phyloP scores from a whole-genome alignment of 208 protist genomes.

The Leishmania guyanensis region DNA sequence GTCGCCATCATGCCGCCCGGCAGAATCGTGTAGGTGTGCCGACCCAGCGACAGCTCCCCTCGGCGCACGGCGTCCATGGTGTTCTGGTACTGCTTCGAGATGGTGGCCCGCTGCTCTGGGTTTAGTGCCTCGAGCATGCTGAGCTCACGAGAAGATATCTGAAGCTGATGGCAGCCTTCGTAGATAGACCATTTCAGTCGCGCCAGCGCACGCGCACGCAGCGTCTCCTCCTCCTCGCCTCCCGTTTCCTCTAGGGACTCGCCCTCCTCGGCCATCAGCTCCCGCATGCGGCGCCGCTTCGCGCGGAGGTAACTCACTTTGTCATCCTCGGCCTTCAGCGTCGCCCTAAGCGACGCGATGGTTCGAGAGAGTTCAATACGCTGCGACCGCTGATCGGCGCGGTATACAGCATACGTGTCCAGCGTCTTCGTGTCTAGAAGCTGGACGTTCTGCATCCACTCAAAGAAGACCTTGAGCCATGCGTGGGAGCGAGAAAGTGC shows the following conservation, averaged over 20 bases:
- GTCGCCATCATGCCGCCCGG: conserved; percentile 72
- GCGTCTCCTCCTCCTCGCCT: conserved; percentile 83
- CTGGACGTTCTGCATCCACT: conserved; percentile 72
- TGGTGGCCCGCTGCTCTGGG: conserved; percentile 57
- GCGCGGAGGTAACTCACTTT: conserved; percentile 66
- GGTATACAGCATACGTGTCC: conserved; percentile 64
- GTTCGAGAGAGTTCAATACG: conserved; percentile 77
- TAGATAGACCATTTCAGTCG: conserved; percentile 78
- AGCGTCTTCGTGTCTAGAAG: conserved; percentile 70
- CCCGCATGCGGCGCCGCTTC: conserved; percentile 73
- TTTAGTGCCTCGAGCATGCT: conserved; percentile 72
- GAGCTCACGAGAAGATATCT: conserved; percentile 73
- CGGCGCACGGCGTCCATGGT: conserved; percentile 74
- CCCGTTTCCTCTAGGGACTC: conserved; percentile 58
- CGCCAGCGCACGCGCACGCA: conserved; percentile 65
- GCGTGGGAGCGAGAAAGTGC: conserved; percentile 61
- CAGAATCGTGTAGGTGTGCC: conserved; percentile 88
- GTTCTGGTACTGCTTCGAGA: conserved; percentile 67
- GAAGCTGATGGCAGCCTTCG: conserved; percentile 80
- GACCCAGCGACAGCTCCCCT: conserved; percentile 67
- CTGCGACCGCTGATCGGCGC: conserved; percentile 69
- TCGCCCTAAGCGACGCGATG: conserved; percentile 42
- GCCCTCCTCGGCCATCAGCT: conserved; percentile 67
- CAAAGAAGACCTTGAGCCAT: conserved; percentile 77
- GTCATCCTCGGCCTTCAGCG: conserved; percentile 52